Base-by-base conservation (phyloP, 495 filamentous ascomycete species). In the Thozetella sp. region DNA sequence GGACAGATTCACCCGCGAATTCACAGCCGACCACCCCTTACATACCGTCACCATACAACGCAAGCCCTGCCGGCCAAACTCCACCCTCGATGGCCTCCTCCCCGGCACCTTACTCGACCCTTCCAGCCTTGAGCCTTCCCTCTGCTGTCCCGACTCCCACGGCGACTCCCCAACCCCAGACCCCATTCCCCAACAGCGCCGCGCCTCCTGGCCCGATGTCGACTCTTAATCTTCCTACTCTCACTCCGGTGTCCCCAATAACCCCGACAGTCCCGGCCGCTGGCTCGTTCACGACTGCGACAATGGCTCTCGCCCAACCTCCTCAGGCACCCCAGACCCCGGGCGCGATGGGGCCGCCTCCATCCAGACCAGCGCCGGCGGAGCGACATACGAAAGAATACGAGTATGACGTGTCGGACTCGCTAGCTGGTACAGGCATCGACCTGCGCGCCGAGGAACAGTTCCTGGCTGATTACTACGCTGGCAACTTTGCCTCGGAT, bases 381-480 rank as follows among this genome's bases (percentile, higher is more conserved):
- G 88, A 90, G 26, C 86, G 86, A 58, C 84, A 87, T 0, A 80
- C 80, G 0, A 92, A 92, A 71, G 85, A 89, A 40, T 83, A 87
- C 46, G 86, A 91, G 56, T 76, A 80, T 51, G 82, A 84, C 37
- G 77, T 92, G 53, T 88, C 83, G 51, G 93, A 97, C 78, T 87
- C 93, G 51, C 68, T 97, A 58, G 83, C 85, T 25, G 88, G 85
- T 27, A 90, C 92, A 22, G 93, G 91, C 53, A 88, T 97, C 58
- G 90, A 97, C 77, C 76, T 96, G 1, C 84, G 85, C 54, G 92
- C 89, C 67, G 93, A 97, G 68, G 91, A 94, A 61, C 88, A 90
- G 43, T 86, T 80, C 58, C 72, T 93, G 56, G 83, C 87, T 22
- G 81, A 83, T 57, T 79, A 80, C 50, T 88, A 86, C 54, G 73